Percentiles rank a stretch among this genome's conserved stretches.
Conservation (phyloP, 179 eudicot species). For the Heliamphora pulchella region DNA sequence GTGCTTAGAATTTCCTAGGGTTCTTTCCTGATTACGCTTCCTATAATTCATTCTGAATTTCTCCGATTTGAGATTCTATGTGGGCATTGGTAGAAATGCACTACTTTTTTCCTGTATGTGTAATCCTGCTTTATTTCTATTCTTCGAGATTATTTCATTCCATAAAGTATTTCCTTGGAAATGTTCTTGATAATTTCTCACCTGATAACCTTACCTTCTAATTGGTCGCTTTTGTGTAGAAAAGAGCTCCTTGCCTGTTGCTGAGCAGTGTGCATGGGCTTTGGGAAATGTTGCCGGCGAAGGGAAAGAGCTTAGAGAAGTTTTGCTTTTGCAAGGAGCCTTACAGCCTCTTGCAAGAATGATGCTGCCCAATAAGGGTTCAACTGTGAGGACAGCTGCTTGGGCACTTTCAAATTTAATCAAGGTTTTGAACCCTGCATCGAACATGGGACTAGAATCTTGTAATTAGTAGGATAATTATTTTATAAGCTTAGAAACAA, state of each 20-base stretch:
- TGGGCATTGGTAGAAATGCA: neutral
- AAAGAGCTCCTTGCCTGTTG: conserved; percentile 72
- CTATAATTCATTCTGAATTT: neutral
- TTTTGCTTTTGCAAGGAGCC: conserved; percentile 86
- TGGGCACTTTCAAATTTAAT: conserved; percentile 97
- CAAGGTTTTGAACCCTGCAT: conserved; percentile 48
- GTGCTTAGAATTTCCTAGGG: neutral
- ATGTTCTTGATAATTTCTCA: conserved; percentile 6
- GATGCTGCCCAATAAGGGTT: conserved; percentile 89
- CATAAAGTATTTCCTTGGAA: neutral
- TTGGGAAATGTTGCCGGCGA: conserved; percentile 98
- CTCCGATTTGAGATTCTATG: conserved; percentile 6
- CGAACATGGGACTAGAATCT: neutral
- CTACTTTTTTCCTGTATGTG: neutral
- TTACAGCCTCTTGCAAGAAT: conserved; percentile 84
- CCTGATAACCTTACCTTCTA: conserved; percentile 2
- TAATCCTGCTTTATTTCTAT: neutral
- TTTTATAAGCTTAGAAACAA: neutral
- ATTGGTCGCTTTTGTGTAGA: conserved; percentile 35
- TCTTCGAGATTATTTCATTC: neutral
- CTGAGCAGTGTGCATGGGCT: conserved; percentile 99
- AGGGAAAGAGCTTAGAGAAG: conserved; percentile 81
- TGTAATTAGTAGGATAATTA: neutral
- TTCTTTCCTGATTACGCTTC: neutral
- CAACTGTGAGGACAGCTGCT: conserved; percentile 92